These are phyloP conservation scores for Globisporangium abappressorium DNA, from an alignment of 352 stramenopile genomes.

Conservation along the genomic window DNA sequence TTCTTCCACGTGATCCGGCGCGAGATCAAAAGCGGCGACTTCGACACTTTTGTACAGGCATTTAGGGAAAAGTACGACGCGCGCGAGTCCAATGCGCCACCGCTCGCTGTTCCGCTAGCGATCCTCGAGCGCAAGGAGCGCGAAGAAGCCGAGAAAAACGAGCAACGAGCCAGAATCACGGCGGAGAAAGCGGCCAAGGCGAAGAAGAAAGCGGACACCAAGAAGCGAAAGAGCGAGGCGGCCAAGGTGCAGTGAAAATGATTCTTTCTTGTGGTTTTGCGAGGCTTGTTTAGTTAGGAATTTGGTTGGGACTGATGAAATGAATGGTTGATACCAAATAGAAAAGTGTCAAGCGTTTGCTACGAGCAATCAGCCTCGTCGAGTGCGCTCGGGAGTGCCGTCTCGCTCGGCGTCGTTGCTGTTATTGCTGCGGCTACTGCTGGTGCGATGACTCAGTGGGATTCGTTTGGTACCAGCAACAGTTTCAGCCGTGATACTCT, in stretches of 20 bases:
- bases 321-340: slow-evolving; percentile 3
- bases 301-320: not conserved
- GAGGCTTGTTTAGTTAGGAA: not conserved
- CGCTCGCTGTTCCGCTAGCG: slow-evolving; percentile 45
- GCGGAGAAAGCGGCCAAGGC: slow-evolving; percentile 23
- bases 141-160: slow-evolving; percentile 39
- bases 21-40: slow-evolving; percentile 41
- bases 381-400: slow-evolving; percentile 14
- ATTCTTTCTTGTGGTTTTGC: not conserved
- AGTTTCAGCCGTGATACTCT: not conserved
- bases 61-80: slow-evolving; percentile 53
- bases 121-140: slow-evolving; percentile 58
- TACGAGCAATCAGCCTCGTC: slow-evolving; percentile 13
- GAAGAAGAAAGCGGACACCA: slow-evolving; percentile 4
- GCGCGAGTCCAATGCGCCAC: slow-evolving; percentile 36
- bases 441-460: slow-evolving; percentile 7
- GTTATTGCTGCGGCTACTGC: slow-evolving; percentile 20
- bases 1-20: slow-evolving; percentile 64
- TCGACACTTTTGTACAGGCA: slow-evolving; percentile 34
- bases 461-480: slow-evolving; percentile 2
- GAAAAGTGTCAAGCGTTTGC: not conserved
- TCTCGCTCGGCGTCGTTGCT: slow-evolving; percentile 31
- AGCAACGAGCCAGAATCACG: slow-evolving; percentile 25
- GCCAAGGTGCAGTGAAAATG: not conserved
- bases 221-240: not conserved